Base-by-base conservation (phyloP, 2,329 filamentous ascomycete genomes). In the Cladorrhinum sp. region DNA sequence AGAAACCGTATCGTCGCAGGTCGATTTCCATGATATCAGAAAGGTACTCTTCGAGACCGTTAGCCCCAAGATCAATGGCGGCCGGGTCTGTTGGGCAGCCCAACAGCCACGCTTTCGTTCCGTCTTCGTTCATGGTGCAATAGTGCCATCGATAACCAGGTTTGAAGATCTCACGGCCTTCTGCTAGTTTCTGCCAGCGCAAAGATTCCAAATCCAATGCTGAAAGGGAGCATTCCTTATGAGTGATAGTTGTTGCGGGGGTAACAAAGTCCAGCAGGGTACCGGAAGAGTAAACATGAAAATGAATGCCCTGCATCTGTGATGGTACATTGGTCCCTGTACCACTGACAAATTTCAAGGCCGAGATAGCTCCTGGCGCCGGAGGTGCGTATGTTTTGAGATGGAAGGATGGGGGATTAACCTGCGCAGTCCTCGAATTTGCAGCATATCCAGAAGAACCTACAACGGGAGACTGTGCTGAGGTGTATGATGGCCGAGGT, bases 91-190 rank as follows among this genome's bases (percentile, higher is more conserved):
- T 88, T 2, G 90, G 90, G 69, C 92, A 97, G 8, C 95, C 95
- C n/a, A 99, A 82, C 23, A 99, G 80, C 93, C 95, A 99, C 7
- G 92, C 95, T 72, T 96, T 96, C 6, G 95, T 97, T 5, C 93
- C 93, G 68, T 96, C 91, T 62, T 95, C 88, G 71, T 97, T 96
- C 76, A 97, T 90, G 2, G 92, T 96, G 73, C 95, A 98, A 72
- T 99, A 99, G 74, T 98, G 93, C 95, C 95, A 99, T 62, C 93
- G 86, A 73, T 95, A 98, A n/a, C 90, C 91, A 0, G 87, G 80
- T 67, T 90, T 90, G 76, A 97, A 99, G 32, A 99, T 88, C 71
- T 99, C 95, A 54, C 91, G 89, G 2, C 95, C 95, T 70, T 97
- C 93, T 1, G 93, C 95, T 18, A 99, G 81, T 72, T 93, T 96